phyloP scores from a whole-genome alignment of 768 basidiomycete species.

The Serendipita sp. region DNA sequence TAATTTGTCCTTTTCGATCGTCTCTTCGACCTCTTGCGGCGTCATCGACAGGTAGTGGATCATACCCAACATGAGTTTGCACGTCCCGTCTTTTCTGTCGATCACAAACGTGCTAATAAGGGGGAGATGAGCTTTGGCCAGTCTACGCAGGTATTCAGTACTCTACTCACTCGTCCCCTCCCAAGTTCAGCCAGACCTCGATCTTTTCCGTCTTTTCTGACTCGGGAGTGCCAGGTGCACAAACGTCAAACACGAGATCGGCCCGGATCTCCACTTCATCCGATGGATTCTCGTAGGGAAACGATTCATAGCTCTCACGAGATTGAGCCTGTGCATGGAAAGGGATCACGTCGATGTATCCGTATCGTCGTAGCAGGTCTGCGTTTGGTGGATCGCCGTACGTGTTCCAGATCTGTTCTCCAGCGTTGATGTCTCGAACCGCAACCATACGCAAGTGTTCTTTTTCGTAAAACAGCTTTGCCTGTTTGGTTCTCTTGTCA shows the following conservation, averaged over 20 bases:
- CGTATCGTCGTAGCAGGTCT: conserved; percentile 86
- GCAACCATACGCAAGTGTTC: conserved; percentile 60
- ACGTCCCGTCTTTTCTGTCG: conserved; percentile 35
- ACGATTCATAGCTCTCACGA: background rate
- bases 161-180: conserved; percentile 59
- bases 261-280: conserved; percentile 68
- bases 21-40: conserved; percentile 42
- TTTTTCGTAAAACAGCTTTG: conserved; percentile 70
- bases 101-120: conserved; percentile 36
- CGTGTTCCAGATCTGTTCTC: conserved; percentile 92
- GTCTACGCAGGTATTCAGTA: background rate
- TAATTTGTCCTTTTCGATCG: conserved; percentile 44
- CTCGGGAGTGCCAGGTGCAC: conserved; percentile 15
- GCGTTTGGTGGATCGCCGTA: conserved; percentile 88
- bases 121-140: background rate
- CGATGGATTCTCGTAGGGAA: conserved; percentile 50
- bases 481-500: conserved; percentile 28
- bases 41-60: conserved; percentile 44
- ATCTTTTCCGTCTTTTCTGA: conserved; percentile 37
- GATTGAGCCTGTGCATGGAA: conserved; percentile 14
- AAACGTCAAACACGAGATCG: conserved; percentile 41
- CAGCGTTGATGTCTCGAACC: conserved; percentile 53
- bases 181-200: conserved; percentile 88
- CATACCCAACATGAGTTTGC: conserved; percentile 45
- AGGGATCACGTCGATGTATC: conserved; percentile 69